Conservation (phyloP, 768 basidiomycete species). For the Rossbeevera mucosa region DNA sequence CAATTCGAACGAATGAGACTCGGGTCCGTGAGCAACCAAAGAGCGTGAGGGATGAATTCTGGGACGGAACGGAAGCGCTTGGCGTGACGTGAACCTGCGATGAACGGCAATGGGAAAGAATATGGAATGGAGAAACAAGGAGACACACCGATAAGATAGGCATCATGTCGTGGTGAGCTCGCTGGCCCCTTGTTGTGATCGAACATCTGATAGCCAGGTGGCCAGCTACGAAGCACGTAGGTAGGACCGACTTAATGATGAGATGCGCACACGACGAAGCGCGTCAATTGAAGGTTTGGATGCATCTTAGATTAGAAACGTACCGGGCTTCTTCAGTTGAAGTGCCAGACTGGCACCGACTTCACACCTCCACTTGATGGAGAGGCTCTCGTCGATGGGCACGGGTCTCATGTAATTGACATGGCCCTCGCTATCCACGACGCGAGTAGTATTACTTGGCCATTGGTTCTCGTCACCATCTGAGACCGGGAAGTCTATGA, state of each 20-base stretch:
- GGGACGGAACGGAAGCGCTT: slow-evolving; percentile 73
- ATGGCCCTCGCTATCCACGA: slow-evolving; percentile 54
- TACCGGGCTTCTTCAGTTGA: slow-evolving; percentile 48
- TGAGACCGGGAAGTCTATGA: slow-evolving; percentile 54
- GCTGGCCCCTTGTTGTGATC: slow-evolving; percentile 69
- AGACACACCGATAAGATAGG: slow-evolving; percentile 68
- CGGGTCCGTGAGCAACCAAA: slow-evolving; percentile 66
- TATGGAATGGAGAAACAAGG: neutral
- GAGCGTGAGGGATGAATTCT: slow-evolving; percentile 80
- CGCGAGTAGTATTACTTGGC: slow-evolving; percentile 53
- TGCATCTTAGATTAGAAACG: slow-evolving; percentile 12
- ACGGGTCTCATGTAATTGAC: slow-evolving; percentile 70
- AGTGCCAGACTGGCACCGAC: slow-evolving; percentile 41
- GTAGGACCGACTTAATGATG: slow-evolving; percentile 32
- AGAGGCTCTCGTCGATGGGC: slow-evolving; percentile 43
- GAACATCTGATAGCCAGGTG: slow-evolving; percentile 63
- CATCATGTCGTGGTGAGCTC: slow-evolving; percentile 58
- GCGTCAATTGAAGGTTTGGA: neutral
- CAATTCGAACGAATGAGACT: slow-evolving; percentile 48
- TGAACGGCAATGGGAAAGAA: neutral
- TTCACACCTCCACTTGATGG: slow-evolving; percentile 54
- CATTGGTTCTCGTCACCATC: slow-evolving; percentile 55
- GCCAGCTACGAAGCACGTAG: slow-evolving; percentile 64
- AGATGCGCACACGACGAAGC: neutral
- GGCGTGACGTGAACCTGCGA: slow-evolving; percentile 38